phyloP scores from a whole-genome alignment of 805 yeast genomes.

The Sugiyamaella marilandica region DNA sequence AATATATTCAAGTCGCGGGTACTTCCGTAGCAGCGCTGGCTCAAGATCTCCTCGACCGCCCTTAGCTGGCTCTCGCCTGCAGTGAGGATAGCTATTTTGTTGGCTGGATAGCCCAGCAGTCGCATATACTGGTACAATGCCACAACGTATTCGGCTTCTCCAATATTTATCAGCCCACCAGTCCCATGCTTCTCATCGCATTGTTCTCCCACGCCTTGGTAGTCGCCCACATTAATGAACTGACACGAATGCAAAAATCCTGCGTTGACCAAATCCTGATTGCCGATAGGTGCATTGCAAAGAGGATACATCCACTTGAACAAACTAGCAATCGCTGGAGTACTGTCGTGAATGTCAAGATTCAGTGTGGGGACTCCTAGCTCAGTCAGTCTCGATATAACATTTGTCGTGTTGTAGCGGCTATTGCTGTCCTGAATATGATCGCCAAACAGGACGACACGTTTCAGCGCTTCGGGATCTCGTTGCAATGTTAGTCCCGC shows the following conservation, averaged over 20 bases:
- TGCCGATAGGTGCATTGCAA: constrained; percentile 8
- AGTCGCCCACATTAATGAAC: constrained; percentile 33
- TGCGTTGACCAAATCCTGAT: constrained; percentile 29
- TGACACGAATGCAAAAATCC: constrained; percentile 35
- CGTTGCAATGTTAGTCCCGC: constrained; percentile 25
- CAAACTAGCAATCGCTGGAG: constrained; percentile 25
- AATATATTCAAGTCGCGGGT: constrained; percentile 20
- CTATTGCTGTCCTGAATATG: constrained; percentile 11
- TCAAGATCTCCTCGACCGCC: constrained; percentile 40
- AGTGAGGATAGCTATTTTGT: constrained; percentile 40
- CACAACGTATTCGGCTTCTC: constrained; percentile 47
- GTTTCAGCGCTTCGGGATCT: constrained; percentile 15
- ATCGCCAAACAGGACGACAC: constrained; percentile 38
- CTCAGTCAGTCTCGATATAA: constrained; percentile 24
- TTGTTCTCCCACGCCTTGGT: constrained; percentile 24
- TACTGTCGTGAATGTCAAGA: constrained; percentile 26
- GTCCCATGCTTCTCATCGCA: constrained; percentile 24
- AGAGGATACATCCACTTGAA: constrained; percentile 25
- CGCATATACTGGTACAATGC: constrained; percentile 44
- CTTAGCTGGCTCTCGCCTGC: constrained; percentile 39
- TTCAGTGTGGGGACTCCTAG: constrained; percentile 20
- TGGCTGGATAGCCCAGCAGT: constrained; percentile 39
- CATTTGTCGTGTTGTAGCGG: constrained; percentile 7
- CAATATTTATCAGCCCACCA: constrained; percentile 29
- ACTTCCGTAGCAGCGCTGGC: constrained; percentile 26